Conservation (phyloP, 331 rosid species). For the Quercus lobata region DNA sequence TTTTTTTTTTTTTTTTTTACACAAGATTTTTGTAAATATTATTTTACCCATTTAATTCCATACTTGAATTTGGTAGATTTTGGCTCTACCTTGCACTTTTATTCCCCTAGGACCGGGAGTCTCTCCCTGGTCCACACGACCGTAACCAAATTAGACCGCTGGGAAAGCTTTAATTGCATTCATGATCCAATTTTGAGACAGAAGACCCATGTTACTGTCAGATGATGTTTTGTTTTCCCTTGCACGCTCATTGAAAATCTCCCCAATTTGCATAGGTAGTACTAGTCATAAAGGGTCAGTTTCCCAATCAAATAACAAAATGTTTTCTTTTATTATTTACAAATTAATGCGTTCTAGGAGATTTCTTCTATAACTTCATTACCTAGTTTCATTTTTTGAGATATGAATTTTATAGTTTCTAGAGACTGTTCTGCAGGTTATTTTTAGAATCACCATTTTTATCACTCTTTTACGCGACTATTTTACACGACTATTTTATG, state of each 20-base stretch:
- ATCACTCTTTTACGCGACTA: no score
- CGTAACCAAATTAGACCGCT: not conserved
- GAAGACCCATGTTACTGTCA: conserved; percentile 3
- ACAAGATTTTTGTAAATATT: no score
- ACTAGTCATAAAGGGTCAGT: no score
- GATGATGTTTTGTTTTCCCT: not conserved
- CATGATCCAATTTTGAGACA: not conserved
- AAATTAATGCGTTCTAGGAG: no score
- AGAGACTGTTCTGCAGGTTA: no score
- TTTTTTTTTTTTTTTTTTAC: no score
- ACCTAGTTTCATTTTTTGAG: no score
- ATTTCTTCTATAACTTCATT: no score
- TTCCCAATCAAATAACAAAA: not conserved
- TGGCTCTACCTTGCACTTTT: not conserved
- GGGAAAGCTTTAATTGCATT: not conserved
- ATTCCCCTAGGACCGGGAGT: not conserved
- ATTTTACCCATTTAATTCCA: not conserved
- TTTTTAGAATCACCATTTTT: no score
- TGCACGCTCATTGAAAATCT: not conserved
- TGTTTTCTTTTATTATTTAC: no score
- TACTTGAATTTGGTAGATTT: not conserved
- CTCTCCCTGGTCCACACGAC: not conserved
- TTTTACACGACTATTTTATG: no score
- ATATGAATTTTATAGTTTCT: no score
- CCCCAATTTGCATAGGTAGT: not conserved